phyloP scores from a whole-genome alignment of 2,329 filamentous ascomycete genomes.

The Triangularia verruculosa region DNA sequence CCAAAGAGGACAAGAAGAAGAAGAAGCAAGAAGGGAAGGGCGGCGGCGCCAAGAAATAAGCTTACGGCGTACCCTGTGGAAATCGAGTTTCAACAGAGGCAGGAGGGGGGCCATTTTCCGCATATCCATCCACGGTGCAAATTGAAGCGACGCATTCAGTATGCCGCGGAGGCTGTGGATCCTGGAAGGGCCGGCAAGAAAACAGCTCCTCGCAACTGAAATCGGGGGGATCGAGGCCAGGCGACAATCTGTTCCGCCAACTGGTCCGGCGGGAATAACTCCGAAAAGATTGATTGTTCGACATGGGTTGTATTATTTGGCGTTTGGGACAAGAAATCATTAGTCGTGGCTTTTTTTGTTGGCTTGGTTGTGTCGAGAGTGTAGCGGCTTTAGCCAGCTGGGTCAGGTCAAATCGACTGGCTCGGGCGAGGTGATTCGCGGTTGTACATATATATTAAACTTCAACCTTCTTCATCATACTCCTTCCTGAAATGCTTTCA shows the following conservation, averaged over 20 bases:
- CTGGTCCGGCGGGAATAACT: not conserved
- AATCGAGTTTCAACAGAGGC: not conserved
- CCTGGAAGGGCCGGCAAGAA: too few species aligned
- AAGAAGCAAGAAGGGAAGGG: conserved; percentile 26
- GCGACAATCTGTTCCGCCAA: not conserved
- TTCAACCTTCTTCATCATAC: not conserved
- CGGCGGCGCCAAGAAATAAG: conserved; percentile 29
- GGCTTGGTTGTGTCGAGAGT: not conserved
- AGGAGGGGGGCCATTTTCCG: not conserved
- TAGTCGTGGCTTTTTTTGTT: not conserved
- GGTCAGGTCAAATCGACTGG: not conserved
- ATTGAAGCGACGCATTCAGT: not conserved
- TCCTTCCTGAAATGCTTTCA: not conserved
- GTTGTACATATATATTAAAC: conserved; percentile 23
- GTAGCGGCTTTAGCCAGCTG: not conserved
- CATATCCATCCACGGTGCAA: not conserved
- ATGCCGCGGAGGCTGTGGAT: not conserved
- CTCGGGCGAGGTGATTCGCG: conserved; percentile 15
- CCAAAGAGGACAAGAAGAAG: conserved; percentile 47
- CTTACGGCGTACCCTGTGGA: not conserved
- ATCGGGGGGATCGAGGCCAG: not conserved
- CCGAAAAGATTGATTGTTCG: not conserved
- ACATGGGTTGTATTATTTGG: not conserved
- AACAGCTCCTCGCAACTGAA: too few species aligned
- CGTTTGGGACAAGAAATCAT: not conserved